These are phyloP conservation scores for Sutorius australiensis DNA, from an alignment of 768 basidiomycete genomes.

Conservation along the genomic window DNA sequence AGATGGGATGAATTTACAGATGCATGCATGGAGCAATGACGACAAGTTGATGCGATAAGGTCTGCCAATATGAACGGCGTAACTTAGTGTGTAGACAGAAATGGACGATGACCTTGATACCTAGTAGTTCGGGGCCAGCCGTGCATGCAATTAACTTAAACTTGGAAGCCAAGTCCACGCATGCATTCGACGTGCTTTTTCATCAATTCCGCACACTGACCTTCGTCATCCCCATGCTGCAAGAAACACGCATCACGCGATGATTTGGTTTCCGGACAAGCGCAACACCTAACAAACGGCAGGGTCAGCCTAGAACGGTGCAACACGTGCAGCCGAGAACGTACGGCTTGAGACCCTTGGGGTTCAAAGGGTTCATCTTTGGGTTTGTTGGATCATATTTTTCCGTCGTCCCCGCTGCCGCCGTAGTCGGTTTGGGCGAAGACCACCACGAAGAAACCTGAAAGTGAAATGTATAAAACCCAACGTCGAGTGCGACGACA, in stretches of 20 bases:
- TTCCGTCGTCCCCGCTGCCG: conserved; percentile 30
- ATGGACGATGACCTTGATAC: neutral
- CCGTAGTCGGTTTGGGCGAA: conserved; percentile 29
- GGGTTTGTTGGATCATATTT: conserved; percentile 72
- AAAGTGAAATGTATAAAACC: neutral
- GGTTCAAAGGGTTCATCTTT: conserved; percentile 85
- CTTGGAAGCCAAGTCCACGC: conserved; percentile 84
- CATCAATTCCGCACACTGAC: conserved; percentile 79
- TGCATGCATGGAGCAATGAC: neutral
- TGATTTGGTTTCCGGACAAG: conserved; percentile 90
- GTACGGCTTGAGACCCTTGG: conserved; percentile 92
- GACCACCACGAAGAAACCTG: conserved; percentile 61
- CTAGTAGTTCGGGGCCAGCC: neutral
- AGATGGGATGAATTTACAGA: conserved; percentile 10
- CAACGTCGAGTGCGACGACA: neutral
- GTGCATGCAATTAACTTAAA: conserved; percentile 34
- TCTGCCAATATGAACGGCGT: neutral
- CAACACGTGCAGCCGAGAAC: conserved; percentile 25
- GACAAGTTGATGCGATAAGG: neutral
- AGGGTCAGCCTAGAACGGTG: neutral
- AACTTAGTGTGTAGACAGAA: conserved; percentile 1
- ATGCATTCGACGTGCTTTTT: conserved; percentile 87
- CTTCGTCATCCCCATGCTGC: conserved; percentile 57
- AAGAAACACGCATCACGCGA: conserved; percentile 95
- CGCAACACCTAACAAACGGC: conserved; percentile 70